Evolutionary conservation across 768 basidiomycete genomes (phyloP).

Genomic region (Suillus hirtellus): DNA sequence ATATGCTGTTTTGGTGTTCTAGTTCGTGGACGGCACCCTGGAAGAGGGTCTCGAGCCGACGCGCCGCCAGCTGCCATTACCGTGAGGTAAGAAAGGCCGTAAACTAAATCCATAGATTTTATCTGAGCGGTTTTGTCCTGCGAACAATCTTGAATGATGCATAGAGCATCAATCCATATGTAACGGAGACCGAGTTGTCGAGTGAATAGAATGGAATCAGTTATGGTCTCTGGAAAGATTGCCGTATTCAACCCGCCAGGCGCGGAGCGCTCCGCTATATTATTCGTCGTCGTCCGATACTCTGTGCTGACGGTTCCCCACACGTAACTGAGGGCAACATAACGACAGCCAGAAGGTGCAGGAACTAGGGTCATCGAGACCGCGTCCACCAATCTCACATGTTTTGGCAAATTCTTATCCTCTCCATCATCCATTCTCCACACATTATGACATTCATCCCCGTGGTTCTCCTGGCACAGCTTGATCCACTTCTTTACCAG

Average conservation of each 20-base stretch:
- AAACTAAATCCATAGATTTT: conserved; percentile 11
- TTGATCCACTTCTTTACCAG: conserved; percentile 13
- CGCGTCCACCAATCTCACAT: conserved; percentile 9
- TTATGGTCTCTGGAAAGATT: conserved; percentile 11
- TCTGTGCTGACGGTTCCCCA: conserved; percentile 10
- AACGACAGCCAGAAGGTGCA: conserved; percentile 8
- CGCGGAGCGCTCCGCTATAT: not conserved
- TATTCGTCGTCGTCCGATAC: conserved; percentile 11
- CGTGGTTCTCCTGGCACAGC: conserved; percentile 1
- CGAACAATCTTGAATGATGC: conserved; percentile 13
- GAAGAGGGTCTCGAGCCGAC: not conserved
- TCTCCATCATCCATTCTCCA: conserved; percentile 6
- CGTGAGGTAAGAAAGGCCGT: conserved; percentile 8
- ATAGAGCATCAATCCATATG: conserved; percentile 16
- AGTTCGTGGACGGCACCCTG: conserved; percentile 2
- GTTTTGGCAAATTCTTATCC: not conserved
- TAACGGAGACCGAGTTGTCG: conserved; percentile 11
- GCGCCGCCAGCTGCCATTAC: conserved; percentile 11
- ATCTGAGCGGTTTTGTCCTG: conserved; percentile 11
- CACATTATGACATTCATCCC: conserved; percentile 5
- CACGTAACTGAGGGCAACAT: conserved; percentile 13
- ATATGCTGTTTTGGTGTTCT: not conserved
- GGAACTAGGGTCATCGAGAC: conserved; percentile 8
- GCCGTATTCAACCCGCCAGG: conserved; percentile 5
- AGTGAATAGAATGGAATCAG: conserved; percentile 9